These are phyloP conservation scores for Allomyces macrogynus DNA, from an alignment of 192 early-diverging fungal species.

Conservation along the genomic window DNA sequence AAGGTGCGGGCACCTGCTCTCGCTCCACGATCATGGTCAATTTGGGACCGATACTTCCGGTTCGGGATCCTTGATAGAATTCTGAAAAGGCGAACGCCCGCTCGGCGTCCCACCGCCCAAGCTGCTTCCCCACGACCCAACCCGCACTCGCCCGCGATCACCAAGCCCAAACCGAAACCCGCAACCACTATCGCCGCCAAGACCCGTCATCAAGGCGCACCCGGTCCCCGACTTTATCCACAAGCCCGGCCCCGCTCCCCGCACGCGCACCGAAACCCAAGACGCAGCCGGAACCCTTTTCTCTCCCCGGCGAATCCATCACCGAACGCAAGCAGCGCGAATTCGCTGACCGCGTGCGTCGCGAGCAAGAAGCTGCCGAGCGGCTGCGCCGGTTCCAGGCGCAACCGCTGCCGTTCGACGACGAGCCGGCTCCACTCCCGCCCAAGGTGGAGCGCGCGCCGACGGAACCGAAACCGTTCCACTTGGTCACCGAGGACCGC, in stretches of 20 bases:
- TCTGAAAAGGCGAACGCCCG: not conserved
- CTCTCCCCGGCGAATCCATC: constrained; percentile 39
- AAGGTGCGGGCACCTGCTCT: too few species aligned
- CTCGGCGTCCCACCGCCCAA: too few species aligned
- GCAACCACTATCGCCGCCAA: not conserved
- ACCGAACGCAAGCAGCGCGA: constrained; percentile 26
- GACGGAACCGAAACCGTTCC: constrained; percentile 37
- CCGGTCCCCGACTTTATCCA: not conserved
- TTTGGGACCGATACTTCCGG: not conserved
- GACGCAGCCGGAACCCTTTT: constrained; percentile 21
- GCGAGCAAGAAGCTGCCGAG: constrained; percentile 21
- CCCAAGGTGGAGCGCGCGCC: constrained; percentile 9
- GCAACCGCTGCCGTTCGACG: constrained; percentile 25
- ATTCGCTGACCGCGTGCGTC: constrained; percentile 24
- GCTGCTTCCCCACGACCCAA: too few species aligned
- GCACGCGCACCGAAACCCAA: constrained; percentile 5
- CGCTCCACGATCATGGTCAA: not conserved
- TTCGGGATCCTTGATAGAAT: not conserved
- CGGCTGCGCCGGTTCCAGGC: constrained; percentile 27
- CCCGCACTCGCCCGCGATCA: not conserved
- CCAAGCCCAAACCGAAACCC: not conserved
- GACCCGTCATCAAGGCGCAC: not conserved
- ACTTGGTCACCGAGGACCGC: constrained; percentile 29
- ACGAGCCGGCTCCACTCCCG: constrained; percentile 21
- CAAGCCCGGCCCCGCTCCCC: not conserved